Conservation (phyloP, 371 early-diverging fungal species). For the Apophysomyces variabilis region DNA sequence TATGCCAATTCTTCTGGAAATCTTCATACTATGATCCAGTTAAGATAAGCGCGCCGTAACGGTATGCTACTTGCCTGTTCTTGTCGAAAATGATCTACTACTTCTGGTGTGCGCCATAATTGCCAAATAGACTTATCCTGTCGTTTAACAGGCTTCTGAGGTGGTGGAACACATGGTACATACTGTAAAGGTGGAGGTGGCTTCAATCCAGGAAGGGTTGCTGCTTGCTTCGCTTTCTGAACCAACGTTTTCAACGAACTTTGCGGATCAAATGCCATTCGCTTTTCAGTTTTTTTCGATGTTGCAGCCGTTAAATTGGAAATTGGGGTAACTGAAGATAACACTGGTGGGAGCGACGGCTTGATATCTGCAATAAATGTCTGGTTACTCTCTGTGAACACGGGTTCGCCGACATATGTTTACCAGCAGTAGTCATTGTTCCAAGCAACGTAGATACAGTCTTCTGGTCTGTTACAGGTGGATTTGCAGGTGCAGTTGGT, state of each 20-base stretch:
- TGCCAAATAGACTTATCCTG: constrained; percentile 15
- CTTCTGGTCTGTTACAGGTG: background rate
- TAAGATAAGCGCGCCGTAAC: background rate
- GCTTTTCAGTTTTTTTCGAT: background rate
- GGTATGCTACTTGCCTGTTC: constrained; percentile 3
- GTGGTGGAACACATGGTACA: constrained; percentile 11
- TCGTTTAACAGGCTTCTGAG: constrained; percentile 8
- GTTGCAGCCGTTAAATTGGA: background rate
- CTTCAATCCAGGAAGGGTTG: background rate
- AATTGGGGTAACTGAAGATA: background rate
- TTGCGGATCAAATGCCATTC: background rate
- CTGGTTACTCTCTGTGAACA: background rate
- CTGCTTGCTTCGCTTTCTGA: constrained; percentile 3
- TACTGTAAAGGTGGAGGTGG: background rate
- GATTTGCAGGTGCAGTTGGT: background rate
- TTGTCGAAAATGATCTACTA: constrained; percentile 5
- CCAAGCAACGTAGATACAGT: background rate
- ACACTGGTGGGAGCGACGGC: background rate
- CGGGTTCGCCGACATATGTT: background rate
- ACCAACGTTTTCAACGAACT: background rate
- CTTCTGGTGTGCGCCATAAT: constrained; percentile 4
- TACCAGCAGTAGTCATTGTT: background rate
- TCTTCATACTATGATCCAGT: constrained; percentile 12
- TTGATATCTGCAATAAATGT: background rate
- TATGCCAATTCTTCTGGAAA: constrained; percentile 22